Evolutionary conservation across 2,329 filamentous ascomycete species (phyloP).

Genomic region (Plenodomus biglobosus): DNA sequence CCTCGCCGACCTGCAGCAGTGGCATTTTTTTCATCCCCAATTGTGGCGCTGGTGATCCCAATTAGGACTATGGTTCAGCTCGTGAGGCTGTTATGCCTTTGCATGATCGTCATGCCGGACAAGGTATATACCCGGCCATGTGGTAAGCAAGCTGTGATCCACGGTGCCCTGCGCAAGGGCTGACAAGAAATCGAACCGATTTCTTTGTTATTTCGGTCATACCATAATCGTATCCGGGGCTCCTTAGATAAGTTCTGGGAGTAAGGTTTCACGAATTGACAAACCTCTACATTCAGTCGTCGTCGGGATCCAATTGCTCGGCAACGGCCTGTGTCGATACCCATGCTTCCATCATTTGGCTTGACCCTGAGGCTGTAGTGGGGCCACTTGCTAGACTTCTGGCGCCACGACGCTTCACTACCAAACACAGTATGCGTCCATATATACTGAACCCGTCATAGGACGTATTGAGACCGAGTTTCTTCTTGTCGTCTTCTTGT

Average conservation of each 20-base stretch:
- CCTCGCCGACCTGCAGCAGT: too few relatives aligned
- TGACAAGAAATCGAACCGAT: too few relatives aligned
- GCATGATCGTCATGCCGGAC: slow-evolving; percentile 14
- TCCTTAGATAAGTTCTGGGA: slow-evolving; percentile 6
- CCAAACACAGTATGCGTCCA: slow-evolving; percentile 85
- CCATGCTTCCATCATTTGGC: slow-evolving; percentile 48
- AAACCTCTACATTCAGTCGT: slow-evolving; percentile 22
- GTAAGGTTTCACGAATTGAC: slow-evolving; percentile 5
- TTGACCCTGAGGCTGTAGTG: slow-evolving; percentile 23
- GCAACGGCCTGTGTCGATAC: slow-evolving; percentile 47
- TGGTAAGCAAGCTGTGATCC: slow-evolving; percentile 5
- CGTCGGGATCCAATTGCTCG: slow-evolving; percentile 38
- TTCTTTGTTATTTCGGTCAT: slow-evolving; percentile 16
- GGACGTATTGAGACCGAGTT: slow-evolving; percentile 77
- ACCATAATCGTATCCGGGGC: slow-evolving; percentile 13
- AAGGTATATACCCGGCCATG: slow-evolving; percentile 20
- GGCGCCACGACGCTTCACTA: slow-evolving; percentile 71
- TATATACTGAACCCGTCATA: slow-evolving; percentile 98
- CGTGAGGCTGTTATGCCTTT: slow-evolving; percentile 8
- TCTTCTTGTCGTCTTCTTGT: slow-evolving; percentile 89
- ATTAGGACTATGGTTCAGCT: slow-evolving; percentile 11
- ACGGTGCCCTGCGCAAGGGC: slow-evolving; percentile 12
- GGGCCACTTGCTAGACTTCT: slow-evolving; percentile 18
- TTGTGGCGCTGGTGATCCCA: slow-evolving; percentile 4
- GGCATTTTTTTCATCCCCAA: neutral